phyloP scores from a whole-genome alignment of 257 asterid genomes.

The Solanum sparsipilum region DNA sequence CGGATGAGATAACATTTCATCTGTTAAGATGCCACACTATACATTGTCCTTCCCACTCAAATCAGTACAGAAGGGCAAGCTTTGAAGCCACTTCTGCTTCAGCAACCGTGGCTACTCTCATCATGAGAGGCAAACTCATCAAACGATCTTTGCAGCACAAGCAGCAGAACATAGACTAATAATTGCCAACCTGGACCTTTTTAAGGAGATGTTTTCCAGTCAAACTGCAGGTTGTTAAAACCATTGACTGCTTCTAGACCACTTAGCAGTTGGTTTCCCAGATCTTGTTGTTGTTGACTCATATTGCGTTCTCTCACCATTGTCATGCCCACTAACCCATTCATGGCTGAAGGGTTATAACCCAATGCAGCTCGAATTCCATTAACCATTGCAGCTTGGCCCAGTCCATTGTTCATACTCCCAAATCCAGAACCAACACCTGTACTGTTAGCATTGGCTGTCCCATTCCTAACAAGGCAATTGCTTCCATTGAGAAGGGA shows the following conservation, averaged over 20 bases:
- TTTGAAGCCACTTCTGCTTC: constrained; percentile 8
- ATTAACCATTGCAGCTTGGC: constrained; percentile 52
- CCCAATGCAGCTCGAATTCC: constrained; percentile 64
- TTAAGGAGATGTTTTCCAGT: constrained; percentile 82
- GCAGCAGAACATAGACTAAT: neutral
- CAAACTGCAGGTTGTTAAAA: constrained; percentile 72
- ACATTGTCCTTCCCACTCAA: constrained; percentile 12
- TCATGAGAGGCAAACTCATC: constrained; percentile 12
- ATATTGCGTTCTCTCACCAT: constrained; percentile 57
- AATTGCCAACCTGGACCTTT: neutral
- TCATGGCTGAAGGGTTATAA: constrained; percentile 49
- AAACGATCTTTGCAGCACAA: neutral
- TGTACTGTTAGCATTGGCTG: constrained; percentile 28
- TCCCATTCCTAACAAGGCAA: constrained; percentile 39
- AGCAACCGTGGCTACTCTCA: constrained; percentile 7
- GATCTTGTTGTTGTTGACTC: constrained; percentile 56
- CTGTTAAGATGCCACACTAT: constrained; percentile 13
- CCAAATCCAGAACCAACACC: constrained; percentile 40
- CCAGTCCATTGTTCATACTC: constrained; percentile 29
- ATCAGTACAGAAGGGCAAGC: constrained; percentile 12
- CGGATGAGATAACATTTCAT: constrained; percentile 11
- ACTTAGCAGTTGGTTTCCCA: constrained; percentile 57
- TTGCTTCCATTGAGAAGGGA: constrained; percentile 28
- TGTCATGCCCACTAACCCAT: constrained; percentile 62
- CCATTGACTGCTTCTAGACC: constrained; percentile 75